A percentile compares a stretch with the other conserved stretches of the same genome.
phyloP scores from a whole-genome alignment of 345 rosid genomes.

The Arabidopsis suecica region DNA sequence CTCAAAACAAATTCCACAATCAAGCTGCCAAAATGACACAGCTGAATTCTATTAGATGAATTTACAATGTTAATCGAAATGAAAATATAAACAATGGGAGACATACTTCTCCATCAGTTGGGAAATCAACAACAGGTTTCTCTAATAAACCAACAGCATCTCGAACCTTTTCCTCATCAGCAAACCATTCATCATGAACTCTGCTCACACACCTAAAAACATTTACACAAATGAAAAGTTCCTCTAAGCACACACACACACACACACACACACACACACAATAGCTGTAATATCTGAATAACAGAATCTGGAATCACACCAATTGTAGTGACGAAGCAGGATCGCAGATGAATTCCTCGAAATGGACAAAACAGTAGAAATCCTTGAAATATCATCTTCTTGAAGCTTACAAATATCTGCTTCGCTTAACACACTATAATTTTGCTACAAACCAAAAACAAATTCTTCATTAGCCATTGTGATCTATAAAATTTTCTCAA shows the following conservation, averaged over 20 bases:
- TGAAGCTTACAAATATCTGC: slow-evolving; percentile 69
- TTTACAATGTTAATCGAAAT: neutral
- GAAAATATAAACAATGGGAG: neutral
- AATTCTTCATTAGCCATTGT: neutral
- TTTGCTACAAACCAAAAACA: slow-evolving; percentile 52
- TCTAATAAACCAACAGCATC: slow-evolving; percentile 73
- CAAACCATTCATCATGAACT: slow-evolving; percentile 94
- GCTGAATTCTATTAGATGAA: neutral
- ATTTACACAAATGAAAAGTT: neutral
- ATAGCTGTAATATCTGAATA: neutral
- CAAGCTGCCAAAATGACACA: slow-evolving; percentile 51
- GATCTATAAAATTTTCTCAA: neutral
- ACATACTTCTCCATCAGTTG: slow-evolving; percentile 58
- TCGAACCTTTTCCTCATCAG: slow-evolving; percentile 75
- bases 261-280: neutral
- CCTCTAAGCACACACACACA: neutral
- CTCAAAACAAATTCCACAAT: slow-evolving; percentile 84
- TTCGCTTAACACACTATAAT: slow-evolving; percentile 66
- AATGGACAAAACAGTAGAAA: slow-evolving; percentile 75
- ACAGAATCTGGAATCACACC: slow-evolving; percentile 54
- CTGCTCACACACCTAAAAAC: slow-evolving; percentile 70
- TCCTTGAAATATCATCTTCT: slow-evolving; percentile 65
- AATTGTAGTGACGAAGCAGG: slow-evolving; percentile 68
- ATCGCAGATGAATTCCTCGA: slow-evolving; percentile 56
- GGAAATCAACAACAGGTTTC: slow-evolving; percentile 53